These are phyloP conservation scores for Monosporozyma aerobia DNA, from an alignment of 805 yeast genomes.

Conservation along the genomic window DNA sequence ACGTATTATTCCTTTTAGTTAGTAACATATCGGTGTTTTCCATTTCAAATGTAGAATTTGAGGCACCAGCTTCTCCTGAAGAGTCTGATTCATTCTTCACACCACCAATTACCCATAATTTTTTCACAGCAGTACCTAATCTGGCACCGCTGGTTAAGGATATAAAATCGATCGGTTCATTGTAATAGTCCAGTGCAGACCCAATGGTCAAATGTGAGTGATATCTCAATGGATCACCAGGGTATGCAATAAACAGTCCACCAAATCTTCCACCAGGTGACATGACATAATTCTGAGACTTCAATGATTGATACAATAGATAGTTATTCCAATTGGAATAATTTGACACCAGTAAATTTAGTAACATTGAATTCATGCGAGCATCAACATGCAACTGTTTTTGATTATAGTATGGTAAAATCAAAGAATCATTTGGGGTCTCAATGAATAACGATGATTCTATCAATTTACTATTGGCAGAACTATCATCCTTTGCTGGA, in stretches of 20 bases:
- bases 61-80: constrained; percentile 1
- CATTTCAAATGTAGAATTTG: background rate
- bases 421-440: constrained; percentile 11
- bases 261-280: constrained; percentile 91
- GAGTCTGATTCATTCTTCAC: constrained; percentile 12
- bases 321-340: constrained; percentile 18
- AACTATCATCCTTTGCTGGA: background rate
- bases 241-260: constrained; percentile 79
- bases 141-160: constrained; percentile 79
- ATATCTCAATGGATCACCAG: constrained; percentile 86
- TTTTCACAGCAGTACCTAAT: constrained; percentile 86
- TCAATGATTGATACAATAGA: constrained; percentile 29
- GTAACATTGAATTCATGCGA: background rate
- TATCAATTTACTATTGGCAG: constrained; percentile 8
- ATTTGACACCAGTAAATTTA: constrained; percentile 1
- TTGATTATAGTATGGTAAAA: background rate
- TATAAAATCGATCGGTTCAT: constrained; percentile 44
- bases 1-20: constrained; percentile 22
- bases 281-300: constrained; percentile 39
- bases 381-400: background rate
- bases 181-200: constrained; percentile 36
- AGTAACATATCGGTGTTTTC: background rate
- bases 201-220: constrained; percentile 76
- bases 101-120: constrained; percentile 59
- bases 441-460: constrained; percentile 21